These are phyloP conservation scores for Rhododendron vialii DNA, from an alignment of 148 eudicot genomes.

Conservation along the genomic window DNA sequence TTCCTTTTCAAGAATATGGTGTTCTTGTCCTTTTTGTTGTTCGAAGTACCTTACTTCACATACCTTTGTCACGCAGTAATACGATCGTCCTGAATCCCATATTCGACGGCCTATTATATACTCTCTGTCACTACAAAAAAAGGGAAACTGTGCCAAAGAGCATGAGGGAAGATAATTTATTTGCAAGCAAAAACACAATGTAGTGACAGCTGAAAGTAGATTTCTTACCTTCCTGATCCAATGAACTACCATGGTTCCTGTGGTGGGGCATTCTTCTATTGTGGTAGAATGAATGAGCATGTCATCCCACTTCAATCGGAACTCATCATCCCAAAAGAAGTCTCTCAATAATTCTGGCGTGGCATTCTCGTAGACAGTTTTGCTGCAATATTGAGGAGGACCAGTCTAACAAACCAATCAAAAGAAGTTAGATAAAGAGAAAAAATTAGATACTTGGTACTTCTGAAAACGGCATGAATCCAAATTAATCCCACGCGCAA, in stretches of 20 bases:
- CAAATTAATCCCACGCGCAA: neutral
- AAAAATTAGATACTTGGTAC: neutral
- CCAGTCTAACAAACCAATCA: conserved; percentile 50
- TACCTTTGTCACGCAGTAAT: conserved; percentile 96
- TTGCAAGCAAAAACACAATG: neutral
- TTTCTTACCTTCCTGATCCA: conserved; percentile 82
- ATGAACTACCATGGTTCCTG: conserved; percentile 83
- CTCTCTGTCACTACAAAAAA: conserved; percentile 97
- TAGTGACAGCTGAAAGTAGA: neutral
- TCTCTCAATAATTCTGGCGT: conserved; percentile 90
- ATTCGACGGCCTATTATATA: conserved; percentile 85
- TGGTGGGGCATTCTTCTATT: conserved; percentile 64
- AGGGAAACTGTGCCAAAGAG: conserved; percentile 67
- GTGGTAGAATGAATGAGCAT: conserved; percentile 64
- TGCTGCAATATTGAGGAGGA: conserved; percentile 94
- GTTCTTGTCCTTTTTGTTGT: neutral
- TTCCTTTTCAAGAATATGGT: neutral
- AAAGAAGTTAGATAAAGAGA: neutral
- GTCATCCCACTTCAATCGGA: conserved; percentile 82
- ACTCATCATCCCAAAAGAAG: conserved; percentile 98
- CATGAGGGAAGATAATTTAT: conserved; percentile 5
- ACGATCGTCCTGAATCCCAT: conserved; percentile 80
- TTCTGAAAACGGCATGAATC: neutral
- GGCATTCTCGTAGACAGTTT: conserved; percentile 88
- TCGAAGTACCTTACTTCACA: neutral